phyloP scores from a whole-genome alignment of 331 rosid genomes.

The Acacia concinna region DNA sequence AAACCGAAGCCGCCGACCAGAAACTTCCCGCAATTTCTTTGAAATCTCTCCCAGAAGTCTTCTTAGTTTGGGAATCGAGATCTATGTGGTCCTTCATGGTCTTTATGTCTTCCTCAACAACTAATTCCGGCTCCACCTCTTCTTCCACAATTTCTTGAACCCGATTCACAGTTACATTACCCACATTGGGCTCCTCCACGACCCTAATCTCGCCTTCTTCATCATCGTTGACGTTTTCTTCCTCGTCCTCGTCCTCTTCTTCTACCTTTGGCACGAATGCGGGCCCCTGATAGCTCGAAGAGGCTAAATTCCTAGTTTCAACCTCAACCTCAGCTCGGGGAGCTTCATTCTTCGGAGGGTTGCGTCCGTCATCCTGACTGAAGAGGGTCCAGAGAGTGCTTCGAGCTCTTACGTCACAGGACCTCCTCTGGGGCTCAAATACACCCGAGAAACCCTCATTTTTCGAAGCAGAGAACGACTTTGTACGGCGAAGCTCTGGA shows the following conservation, averaged over 20 bases:
- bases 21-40: slow-evolving; percentile 93
- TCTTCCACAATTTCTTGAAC: slow-evolving; percentile 78
- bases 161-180: slow-evolving; percentile 52
- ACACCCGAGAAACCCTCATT: slow-evolving; percentile 83
- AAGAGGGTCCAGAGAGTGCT: slow-evolving; percentile 75
- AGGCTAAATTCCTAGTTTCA: slow-evolving; percentile 45
- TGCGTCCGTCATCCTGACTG: slow-evolving; percentile 72
- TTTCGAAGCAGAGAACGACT: slow-evolving; percentile 92
- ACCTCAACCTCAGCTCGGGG: slow-evolving; percentile 39
- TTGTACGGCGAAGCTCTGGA: slow-evolving; percentile 93
- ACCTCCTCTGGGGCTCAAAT: slow-evolving; percentile 88
- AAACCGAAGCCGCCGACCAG: slow-evolving; percentile 97
- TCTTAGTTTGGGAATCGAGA: slow-evolving; percentile 83
- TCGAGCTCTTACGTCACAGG: slow-evolving; percentile 92
- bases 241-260: slow-evolving; percentile 37
- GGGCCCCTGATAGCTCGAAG: slow-evolving; percentile 55
- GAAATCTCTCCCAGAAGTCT: slow-evolving; percentile 69
- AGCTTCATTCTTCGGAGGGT: slow-evolving; percentile 51
- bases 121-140: slow-evolving; percentile 34
- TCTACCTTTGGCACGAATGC: slow-evolving; percentile 47
- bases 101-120: slow-evolving; percentile 59
- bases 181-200: slow-evolving; percentile 40
- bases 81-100: slow-evolving; percentile 92
- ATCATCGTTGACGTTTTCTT: slow-evolving; percentile 13
- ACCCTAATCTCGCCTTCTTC: slow-evolving; percentile 41